phyloP scores from a whole-genome alignment of 192 early-diverging fungal species.

The Backusella luteola region DNA sequence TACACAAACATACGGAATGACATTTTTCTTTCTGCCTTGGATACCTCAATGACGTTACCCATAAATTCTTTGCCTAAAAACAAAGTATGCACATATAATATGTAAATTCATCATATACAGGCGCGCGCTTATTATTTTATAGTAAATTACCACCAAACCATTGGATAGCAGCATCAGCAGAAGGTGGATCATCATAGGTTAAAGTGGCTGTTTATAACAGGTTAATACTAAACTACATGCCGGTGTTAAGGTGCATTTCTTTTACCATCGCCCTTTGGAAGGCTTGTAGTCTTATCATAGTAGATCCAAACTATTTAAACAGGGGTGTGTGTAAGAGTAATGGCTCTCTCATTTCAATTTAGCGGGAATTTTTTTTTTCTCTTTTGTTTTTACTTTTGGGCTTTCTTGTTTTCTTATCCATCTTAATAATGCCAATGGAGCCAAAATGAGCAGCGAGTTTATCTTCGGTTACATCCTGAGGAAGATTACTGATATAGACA shows the following conservation, averaged over 20 bases:
- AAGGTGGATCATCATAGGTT: conserved; percentile 72
- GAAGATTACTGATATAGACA: conserved; percentile 67
- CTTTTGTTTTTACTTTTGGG: conserved; percentile 55
- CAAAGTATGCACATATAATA: no score
- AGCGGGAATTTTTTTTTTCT: not conserved
- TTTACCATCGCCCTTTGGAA: conserved; percentile 72
- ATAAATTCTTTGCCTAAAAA: conserved; percentile 49
- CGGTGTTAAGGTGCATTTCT: not conserved
- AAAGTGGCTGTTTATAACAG: conserved; percentile 52
- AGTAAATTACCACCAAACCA: conserved; percentile 62
- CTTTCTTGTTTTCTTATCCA: conserved; percentile 56
- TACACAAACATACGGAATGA: conserved; percentile 32
- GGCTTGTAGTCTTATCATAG: conserved; percentile 55
- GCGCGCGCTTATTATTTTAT: conserved; percentile 20
- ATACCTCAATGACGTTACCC: conserved; percentile 57
- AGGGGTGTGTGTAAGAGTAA: conserved; percentile 31
- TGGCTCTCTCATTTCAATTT: conserved; percentile 25
- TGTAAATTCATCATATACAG: not conserved
- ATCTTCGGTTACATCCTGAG: conserved; percentile 58
- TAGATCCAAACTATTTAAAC: conserved; percentile 65
- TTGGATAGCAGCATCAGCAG: conserved; percentile 68
- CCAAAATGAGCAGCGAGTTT: conserved; percentile 63
- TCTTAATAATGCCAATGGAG: conserved; percentile 71
- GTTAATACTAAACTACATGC: not conserved
- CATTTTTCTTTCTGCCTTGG: conserved; percentile 57